A percentile compares a stretch with the other conserved stretches of the same genome.
Evolutionary conservation across 768 basidiomycete genomes (phyloP).

Genomic region (Leccinum fibrillosum): DNA sequence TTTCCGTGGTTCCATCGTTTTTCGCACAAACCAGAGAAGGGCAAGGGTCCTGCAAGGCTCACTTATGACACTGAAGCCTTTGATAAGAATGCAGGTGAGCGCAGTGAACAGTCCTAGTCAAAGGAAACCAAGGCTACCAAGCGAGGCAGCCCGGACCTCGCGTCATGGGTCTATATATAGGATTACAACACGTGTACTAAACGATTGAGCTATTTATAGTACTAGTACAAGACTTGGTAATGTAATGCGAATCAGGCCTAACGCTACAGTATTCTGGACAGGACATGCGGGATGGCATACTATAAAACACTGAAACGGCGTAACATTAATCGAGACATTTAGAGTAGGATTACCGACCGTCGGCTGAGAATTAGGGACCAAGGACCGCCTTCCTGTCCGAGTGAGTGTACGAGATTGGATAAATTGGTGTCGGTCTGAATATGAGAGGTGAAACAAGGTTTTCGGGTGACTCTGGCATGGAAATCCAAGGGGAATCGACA

Average conservation of each 20-base stretch:
- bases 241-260: not conserved
- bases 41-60: not conserved
- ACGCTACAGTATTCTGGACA: not conserved
- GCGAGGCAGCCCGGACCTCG: not conserved
- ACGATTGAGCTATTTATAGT: conserved; percentile 1
- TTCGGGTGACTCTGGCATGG: conserved; percentile 7
- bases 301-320: conserved; percentile 7
- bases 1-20: conserved; percentile 24
- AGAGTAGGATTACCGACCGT: not conserved
- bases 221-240: not conserved
- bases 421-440: conserved; percentile 29
- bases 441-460: conserved; percentile 17
- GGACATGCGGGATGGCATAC: conserved; percentile 8
- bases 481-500: not conserved
- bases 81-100: not conserved
- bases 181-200: conserved; percentile 2
- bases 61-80: not conserved
- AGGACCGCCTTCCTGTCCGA: conserved; percentile 2
- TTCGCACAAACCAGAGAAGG: not conserved
- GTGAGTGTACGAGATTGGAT: conserved; percentile 24
- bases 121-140: not conserved
- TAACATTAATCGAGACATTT: not conserved
- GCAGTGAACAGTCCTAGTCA: not conserved
- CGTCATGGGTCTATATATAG: not conserved
- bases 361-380: not conserved